Evolutionary conservation across 805 yeast species (phyloP), one percentile per base, ranked within the genome.

Genomic region (Teunomyces pallodes): DNA sequence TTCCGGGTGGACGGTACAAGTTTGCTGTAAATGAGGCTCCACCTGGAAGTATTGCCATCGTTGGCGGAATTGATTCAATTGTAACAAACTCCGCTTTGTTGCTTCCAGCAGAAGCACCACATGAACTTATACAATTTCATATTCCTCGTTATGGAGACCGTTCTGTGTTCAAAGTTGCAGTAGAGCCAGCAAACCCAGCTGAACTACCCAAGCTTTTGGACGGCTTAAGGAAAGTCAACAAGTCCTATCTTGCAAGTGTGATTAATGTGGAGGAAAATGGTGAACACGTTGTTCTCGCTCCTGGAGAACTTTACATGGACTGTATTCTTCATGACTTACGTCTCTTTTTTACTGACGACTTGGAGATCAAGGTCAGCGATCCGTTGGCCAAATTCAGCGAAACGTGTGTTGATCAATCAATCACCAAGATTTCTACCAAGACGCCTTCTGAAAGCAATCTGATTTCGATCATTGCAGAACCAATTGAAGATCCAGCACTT

Each of bases 271-370:
- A 90, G 61, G 96, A 88, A 54, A 86, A 91, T 45, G 97, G 97
- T 2, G 97, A 90, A 57, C 89, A 86, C 61, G 82, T 83, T 1
- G 62, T 94, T 0, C 59, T 83, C 26, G 97, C 94, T 0, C 80
- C 89, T 8, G 99, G 99, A 5, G 98, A 94, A 60, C 57, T 92
- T 13, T 89, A 88, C 59, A 63, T 94, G 66, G 98, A 94, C 64
- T 87, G 94, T 55, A 69, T 87, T 20, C 65, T 94, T 35, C 87
- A 84, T 62, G 97, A 90, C 59, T 66, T 94, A 39, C 72, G 97
- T 53, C 63, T 71, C 26, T 69, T 80, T 29, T 86, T 81, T 56
- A 77, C 86, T 0, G 62, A 69, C 38, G 80, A 79, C 17, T 75
- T 90, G 35, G 86, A 84, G 45, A 80, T 94, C 46, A 87, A 84